Evolutionary conservation across 305 asterid species (phyloP).

Genomic region (Fraxinus ornus): DNA sequence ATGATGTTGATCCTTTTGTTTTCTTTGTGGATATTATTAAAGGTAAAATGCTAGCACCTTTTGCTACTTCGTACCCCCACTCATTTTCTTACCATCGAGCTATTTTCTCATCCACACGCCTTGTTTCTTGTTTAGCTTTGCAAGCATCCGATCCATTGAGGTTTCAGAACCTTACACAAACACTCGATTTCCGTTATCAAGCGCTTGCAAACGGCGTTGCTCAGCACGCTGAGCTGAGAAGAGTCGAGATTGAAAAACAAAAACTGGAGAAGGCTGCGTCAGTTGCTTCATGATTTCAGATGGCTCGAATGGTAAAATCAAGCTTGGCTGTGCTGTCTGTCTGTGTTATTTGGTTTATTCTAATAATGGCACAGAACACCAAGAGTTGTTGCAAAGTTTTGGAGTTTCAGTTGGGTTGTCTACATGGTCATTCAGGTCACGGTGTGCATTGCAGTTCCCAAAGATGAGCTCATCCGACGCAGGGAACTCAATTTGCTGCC

Average conservation of each 20-base stretch:
- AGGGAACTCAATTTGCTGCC: slow-evolving; percentile 33
- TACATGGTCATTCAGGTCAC: slow-evolving; percentile 31
- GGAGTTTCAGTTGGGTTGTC: slow-evolving; percentile 31
- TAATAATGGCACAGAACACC: slow-evolving; percentile 33
- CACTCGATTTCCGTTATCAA: slow-evolving; percentile 83
- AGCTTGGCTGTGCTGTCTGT: slow-evolving; percentile 22
- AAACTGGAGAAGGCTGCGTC: slow-evolving; percentile 64
- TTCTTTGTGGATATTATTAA: slow-evolving; percentile 85
- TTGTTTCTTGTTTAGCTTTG: slow-evolving; percentile 45
- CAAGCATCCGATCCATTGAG: slow-evolving; percentile 83
- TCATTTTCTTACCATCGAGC: not conserved
- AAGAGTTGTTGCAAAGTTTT: slow-evolving; percentile 22
- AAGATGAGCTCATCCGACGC: slow-evolving; percentile 21
- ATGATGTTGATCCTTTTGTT: slow-evolving; percentile 93
- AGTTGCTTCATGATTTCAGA: slow-evolving; percentile 45
- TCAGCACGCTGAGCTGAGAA: slow-evolving; percentile 87
- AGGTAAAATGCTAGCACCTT: slow-evolving; percentile 43
- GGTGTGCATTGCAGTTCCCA: slow-evolving; percentile 12
- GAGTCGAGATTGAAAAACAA: slow-evolving; percentile 77
- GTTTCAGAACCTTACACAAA: slow-evolving; percentile 82
- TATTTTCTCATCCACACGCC: slow-evolving; percentile 1
- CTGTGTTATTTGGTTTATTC: slow-evolving; percentile 37
- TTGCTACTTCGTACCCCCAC: not conserved
- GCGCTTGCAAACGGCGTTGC: slow-evolving; percentile 95
- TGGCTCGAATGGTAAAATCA: slow-evolving; percentile 14